phyloP scores from a whole-genome alignment of 2,329 filamentous ascomycete genomes.

The Akanthomyces muscarius region DNA sequence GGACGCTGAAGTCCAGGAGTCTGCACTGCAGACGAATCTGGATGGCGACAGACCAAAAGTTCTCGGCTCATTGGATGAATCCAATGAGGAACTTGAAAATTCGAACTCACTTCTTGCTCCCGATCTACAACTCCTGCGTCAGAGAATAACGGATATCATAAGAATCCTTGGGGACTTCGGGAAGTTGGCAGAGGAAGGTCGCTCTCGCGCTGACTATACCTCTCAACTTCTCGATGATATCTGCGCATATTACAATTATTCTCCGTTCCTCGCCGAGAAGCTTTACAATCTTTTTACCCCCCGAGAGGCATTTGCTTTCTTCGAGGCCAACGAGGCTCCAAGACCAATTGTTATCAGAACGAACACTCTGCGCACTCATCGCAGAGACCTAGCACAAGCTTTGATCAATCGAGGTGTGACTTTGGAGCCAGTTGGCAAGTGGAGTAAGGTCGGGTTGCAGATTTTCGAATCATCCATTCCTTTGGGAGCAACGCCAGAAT shows the following conservation, averaged over 20 bases:
- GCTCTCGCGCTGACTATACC: constrained; percentile 85
- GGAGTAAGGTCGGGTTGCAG: constrained; percentile 96
- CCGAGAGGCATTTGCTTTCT: constrained; percentile 93
- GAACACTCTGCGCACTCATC: constrained; percentile 80
- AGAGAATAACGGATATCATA: constrained; percentile 87
- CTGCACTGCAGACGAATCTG: constrained; percentile 90
- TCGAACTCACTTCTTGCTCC: constrained; percentile 69
- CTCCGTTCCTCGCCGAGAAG: constrained; percentile 90
- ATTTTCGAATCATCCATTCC: constrained; percentile 86
- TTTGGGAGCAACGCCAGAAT: constrained; percentile 92
- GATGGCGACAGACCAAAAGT: constrained; percentile 68
- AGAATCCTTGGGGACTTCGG: constrained; percentile 86
- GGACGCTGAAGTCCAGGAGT: constrained; percentile 79
- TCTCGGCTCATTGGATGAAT: constrained; percentile 58
- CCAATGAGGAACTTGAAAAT: constrained; percentile 56
- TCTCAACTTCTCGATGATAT: constrained; percentile 84
- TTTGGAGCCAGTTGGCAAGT: constrained; percentile 94
- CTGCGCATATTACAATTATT: constrained; percentile 96
- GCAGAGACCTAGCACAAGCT: constrained; percentile 80
- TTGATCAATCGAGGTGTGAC: constrained; percentile 96
- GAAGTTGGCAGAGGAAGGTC: constrained; percentile 72
- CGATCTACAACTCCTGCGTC: constrained; percentile 83
- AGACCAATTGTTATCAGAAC: constrained; percentile 94
- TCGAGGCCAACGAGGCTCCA: constrained; percentile 95
- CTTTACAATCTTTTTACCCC: constrained; percentile 89